Evolutionary conservation across 805 yeast species (phyloP).

Genomic region (Wickerhamiella parazyma): DNA sequence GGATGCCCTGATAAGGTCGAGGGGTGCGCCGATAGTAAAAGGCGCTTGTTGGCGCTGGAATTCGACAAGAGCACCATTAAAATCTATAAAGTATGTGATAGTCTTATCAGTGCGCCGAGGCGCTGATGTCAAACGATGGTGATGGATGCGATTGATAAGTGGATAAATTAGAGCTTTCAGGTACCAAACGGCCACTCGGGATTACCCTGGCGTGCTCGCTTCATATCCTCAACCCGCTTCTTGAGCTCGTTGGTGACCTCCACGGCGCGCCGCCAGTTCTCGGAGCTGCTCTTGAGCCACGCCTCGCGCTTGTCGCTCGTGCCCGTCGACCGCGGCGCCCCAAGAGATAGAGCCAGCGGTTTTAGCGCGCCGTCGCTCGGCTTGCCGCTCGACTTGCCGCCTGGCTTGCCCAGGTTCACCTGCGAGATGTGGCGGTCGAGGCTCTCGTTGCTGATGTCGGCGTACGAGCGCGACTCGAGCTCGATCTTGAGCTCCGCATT

Average conservation of each 20-base stretch:
- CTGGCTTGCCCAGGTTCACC: neutral
- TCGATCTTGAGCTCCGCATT: slow-evolving; percentile 1
- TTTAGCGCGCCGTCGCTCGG: neutral
- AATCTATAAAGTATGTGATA: too few relatives aligned
- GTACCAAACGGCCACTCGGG: neutral
- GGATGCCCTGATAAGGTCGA: too few relatives aligned
- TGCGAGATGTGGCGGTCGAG: slow-evolving; percentile 2
- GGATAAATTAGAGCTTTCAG: too few relatives aligned
- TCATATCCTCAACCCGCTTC: slow-evolving; percentile 82
- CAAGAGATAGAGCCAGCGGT: neutral
- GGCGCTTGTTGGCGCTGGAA: too few relatives aligned
- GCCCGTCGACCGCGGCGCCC: neutral
- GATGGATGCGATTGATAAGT: too few relatives aligned
- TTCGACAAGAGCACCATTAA: too few relatives aligned
- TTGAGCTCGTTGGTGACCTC: slow-evolving; percentile 77
- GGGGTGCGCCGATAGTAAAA: too few relatives aligned
- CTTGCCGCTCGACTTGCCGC: neutral
- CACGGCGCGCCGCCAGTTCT: slow-evolving; percentile 78
- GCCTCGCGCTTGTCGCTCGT: neutral
- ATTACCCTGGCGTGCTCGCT: slow-evolving; percentile 21
- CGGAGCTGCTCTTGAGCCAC: slow-evolving; percentile 16
- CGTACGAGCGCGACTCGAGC: slow-evolving; percentile 1
- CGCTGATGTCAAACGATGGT: too few relatives aligned
- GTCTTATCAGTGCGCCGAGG: too few relatives aligned
- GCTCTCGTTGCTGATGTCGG: neutral